These are phyloP conservation scores for Leptomonas pyrrhocoris DNA, from an alignment of 208 protist genomes.

Conservation along the genomic window DNA sequence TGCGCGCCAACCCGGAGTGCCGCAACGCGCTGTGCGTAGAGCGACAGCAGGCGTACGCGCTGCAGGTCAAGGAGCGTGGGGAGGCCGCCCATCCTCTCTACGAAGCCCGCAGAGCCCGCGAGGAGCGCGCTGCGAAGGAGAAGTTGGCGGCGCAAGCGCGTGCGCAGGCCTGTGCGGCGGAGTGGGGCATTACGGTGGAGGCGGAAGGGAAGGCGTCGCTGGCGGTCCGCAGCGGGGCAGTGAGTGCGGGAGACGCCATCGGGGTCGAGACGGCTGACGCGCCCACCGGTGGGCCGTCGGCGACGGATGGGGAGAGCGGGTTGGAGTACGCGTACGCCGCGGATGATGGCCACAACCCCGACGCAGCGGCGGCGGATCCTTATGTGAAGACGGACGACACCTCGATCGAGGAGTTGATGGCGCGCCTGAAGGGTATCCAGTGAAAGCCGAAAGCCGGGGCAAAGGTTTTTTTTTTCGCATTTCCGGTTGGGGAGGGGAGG, in stretches of 20 bases:
- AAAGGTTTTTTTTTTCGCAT: too few relatives aligned
- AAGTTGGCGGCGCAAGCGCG: slow-evolving; percentile 37
- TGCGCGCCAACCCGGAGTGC: slow-evolving; percentile 94
- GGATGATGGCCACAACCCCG: neutral
- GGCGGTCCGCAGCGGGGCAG: slow-evolving; percentile 14
- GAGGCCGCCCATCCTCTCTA: slow-evolving; percentile 71
- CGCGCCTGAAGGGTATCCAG: slow-evolving; percentile 66
- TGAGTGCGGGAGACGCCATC: neutral
- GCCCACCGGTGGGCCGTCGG: neutral
- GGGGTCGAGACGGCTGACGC: neutral
- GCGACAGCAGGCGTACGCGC: slow-evolving; percentile 74
- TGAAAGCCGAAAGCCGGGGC: slow-evolving; percentile 2
- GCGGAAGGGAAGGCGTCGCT: slow-evolving; percentile 37
- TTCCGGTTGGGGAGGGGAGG: too few relatives aligned
- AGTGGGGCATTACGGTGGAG: slow-evolving; percentile 87
- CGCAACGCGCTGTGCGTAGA: slow-evolving; percentile 65
- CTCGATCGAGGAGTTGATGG: slow-evolving; percentile 71
- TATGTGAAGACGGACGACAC: slow-evolving; percentile 30
- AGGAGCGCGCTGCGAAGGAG: slow-evolving; percentile 47
- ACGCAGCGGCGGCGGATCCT: slow-evolving; percentile 3
- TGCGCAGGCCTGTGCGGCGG: slow-evolving; percentile 59
- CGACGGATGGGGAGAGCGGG: slow-evolving; percentile 10
- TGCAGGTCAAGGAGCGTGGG: slow-evolving; percentile 27
- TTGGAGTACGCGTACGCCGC: slow-evolving; percentile 51
- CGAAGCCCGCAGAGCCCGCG: slow-evolving; percentile 43